A percentile compares a stretch with the other conserved stretches of the same genome.
Conservation (phyloP, 2,329 filamentous ascomycete species). For the Aschersonia sp. region DNA sequence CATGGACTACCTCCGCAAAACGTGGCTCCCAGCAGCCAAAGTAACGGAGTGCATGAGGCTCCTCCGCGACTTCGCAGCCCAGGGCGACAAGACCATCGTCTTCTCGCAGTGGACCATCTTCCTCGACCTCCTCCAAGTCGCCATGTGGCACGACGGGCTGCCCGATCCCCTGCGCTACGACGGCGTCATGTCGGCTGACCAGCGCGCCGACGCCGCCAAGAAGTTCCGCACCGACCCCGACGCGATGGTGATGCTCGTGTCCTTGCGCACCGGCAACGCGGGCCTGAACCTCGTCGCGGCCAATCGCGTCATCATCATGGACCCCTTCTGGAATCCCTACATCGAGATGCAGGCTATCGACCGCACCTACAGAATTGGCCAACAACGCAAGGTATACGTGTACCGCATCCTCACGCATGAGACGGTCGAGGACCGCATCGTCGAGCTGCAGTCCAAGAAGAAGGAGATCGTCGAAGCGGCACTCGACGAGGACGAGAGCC, state of each 20-base stretch:
- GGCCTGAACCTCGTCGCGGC: conserved; percentile 77
- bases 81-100: conserved; percentile 54
- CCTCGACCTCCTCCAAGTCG: conserved; percentile 59
- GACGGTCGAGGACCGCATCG: conserved; percentile 81
- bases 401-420: conserved; percentile 64
- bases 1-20: conserved; percentile 49
- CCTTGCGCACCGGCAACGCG: conserved; percentile 66
- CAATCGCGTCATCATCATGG: conserved; percentile 76
- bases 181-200: conserved; percentile 57
- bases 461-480: conserved; percentile 62
- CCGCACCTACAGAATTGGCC: conserved; percentile 77
- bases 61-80: conserved; percentile 48
- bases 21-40: conserved; percentile 68
- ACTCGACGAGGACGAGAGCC: conserved; percentile 59
- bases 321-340: conserved; percentile 91
- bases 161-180: conserved; percentile 61
- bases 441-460: conserved; percentile 67
- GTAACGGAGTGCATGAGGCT: conserved; percentile 67
- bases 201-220: conserved; percentile 55
- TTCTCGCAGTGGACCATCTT: conserved; percentile 72
- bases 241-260: conserved; percentile 67
- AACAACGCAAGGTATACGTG: conserved; percentile 58
- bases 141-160: conserved; percentile 47
- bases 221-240: conserved; percentile 49
- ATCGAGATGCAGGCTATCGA: conserved; percentile 89